Base-by-base conservation (phyloP, 2,329 filamentous ascomycete genomes). In the Aspergillus uvarum region DNA sequence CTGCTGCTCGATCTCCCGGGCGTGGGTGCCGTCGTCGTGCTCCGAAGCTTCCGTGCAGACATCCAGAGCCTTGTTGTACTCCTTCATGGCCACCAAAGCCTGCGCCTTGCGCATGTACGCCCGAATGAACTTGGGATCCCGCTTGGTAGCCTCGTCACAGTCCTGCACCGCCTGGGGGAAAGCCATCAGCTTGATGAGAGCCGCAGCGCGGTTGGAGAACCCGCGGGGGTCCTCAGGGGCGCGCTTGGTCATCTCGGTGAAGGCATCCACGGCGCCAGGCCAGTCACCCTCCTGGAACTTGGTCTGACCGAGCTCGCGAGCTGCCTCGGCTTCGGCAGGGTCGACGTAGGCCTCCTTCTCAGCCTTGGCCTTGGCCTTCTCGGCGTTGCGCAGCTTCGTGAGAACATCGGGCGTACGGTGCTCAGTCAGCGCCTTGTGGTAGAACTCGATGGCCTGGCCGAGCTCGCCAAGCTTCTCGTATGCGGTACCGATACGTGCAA, bases 201-300 rank as follows among this genome's bases (percentile, higher is more conserved):
- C 96, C 4, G 95, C 95, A 6, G 95, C 95, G 68, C 95, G 92
- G 85, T 99, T 99, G 75, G 91, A 96, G 84, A 95, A 99, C 48
- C 95, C 94, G 68, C 96, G 89, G 47, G 95, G 89, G 73, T 99
- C 95, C 0, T 96, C 85, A 5, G 96, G 95, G 0, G 92, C 89
- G 60, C 95, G 92, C 85, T 97, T 97, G 78, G 90, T 90, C 93
- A 98, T 97, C 81, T 99, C 95, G 1, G 83, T 87, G 82, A 99
- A 99, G 0, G 94, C 92, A 49, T 92, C 92, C 29, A 99, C 93
- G 10, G 95, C 95, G 56, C 86, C 95, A 11, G 95, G 94, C 90
- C 93, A 98, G 79, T 99, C 93, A 32, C 86, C 89, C 70, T 92
- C 92, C 83, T 98, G 98, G 85, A 99, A 99, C 79, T 96, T 96